These are phyloP conservation scores for Rhizopogon vesiculosus DNA, from an alignment of 768 basidiomycete species.

Conservation along the genomic window DNA sequence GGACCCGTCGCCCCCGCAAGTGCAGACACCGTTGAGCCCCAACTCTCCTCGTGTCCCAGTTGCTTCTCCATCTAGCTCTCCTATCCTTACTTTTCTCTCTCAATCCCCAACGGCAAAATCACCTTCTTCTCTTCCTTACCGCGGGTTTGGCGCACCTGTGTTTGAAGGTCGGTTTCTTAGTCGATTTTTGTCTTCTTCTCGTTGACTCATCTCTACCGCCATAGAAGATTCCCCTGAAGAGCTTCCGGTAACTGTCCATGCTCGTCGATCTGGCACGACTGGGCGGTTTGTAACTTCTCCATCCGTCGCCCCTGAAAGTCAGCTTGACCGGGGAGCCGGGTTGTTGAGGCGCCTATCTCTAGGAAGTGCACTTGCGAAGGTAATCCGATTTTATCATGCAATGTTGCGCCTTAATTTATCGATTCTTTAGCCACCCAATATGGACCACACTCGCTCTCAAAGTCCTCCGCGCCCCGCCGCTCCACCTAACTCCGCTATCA, in stretches of 20 bases:
- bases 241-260: conserved; percentile 38
- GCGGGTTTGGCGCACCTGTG: conserved; percentile 46
- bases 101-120: conserved; percentile 53
- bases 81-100: conserved; percentile 64
- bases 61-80: conserved; percentile 58
- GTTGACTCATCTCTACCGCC: conserved; percentile 6
- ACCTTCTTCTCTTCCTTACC: conserved; percentile 57
- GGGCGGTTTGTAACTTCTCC: conserved; percentile 48
- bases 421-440: conserved; percentile 3
- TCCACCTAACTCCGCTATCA: conserved; percentile 46
- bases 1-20: conserved; percentile 48
- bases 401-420: not conserved
- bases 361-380: conserved; percentile 53
- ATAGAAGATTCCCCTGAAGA: conserved; percentile 39
- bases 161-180: conserved; percentile 49
- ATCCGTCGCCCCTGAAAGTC: conserved; percentile 36
- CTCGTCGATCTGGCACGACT: conserved; percentile 58
- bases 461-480: conserved; percentile 33
- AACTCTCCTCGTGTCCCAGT: conserved; percentile 38
- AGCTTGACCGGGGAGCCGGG: conserved; percentile 63
- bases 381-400: conserved; percentile 28
- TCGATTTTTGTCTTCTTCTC: not conserved
- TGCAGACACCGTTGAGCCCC: conserved; percentile 44
- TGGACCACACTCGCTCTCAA: conserved; percentile 18
- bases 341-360: conserved; percentile 74